Evolutionary conservation across 345 rosid species (phyloP).

Genomic region (Salix caprea): DNA sequence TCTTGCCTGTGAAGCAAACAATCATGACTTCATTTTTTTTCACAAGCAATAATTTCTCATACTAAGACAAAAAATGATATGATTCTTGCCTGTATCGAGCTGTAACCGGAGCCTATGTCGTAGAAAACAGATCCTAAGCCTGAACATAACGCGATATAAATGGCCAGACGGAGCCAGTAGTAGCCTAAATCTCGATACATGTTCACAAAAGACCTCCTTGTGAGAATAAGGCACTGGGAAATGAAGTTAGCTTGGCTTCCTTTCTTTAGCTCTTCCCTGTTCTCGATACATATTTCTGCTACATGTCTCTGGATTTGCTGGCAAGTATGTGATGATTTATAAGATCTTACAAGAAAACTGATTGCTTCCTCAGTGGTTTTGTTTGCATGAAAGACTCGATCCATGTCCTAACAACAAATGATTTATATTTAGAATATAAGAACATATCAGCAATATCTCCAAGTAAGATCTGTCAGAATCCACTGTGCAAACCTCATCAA

Average conservation of each 20-base stretch:
- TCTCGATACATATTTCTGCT: neutral
- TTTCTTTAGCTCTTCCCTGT: neutral
- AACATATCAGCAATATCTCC: neutral
- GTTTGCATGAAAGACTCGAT: conserved; percentile 2
- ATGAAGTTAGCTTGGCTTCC: conserved; percentile 3
- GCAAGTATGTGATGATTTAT: conserved; percentile 10
- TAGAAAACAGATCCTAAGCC: conserved; percentile 9
- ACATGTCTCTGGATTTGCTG: neutral
- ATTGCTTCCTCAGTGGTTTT: conserved; percentile 5
- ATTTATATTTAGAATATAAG: neutral
- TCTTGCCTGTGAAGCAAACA: conserved; percentile 31
- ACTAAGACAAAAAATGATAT: too few species aligned
- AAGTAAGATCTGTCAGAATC: too few species aligned
- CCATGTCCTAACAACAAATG: conserved; percentile 1
- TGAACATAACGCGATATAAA: conserved; percentile 35
- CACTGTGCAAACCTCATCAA: neutral
- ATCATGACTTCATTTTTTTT: neutral
- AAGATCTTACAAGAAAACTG: conserved; percentile 1
- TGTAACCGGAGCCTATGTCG: neutral
- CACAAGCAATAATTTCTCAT: too few species aligned
- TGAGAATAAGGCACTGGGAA: conserved; percentile 3
- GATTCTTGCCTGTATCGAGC: conserved; percentile 19
- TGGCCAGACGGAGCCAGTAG: conserved; percentile 60
- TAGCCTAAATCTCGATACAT: conserved; percentile 13
- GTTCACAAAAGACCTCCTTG: conserved; percentile 9